Evolutionary conservation across 1,139 yeast genomes (phyloP).

Genomic region (Geotrichum carabidarum): DNA sequence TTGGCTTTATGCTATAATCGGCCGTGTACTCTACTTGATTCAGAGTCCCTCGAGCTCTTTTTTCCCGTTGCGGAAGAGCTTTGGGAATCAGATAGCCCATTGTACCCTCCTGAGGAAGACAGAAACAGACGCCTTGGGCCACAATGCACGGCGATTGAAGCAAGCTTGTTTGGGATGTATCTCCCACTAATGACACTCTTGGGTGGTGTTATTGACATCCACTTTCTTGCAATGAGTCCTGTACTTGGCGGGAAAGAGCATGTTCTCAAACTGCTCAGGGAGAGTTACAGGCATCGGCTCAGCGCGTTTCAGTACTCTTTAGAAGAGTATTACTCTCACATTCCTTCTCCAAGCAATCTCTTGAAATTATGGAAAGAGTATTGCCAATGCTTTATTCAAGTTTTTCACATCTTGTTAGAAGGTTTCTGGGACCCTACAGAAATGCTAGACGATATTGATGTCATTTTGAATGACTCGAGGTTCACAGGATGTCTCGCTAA

Average conservation of each 20-base stretch:
- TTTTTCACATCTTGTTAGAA: conserved; percentile 26
- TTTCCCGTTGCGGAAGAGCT: conserved; percentile 38
- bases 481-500: conserved; percentile 28
- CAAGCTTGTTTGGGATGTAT: conserved; percentile 30
- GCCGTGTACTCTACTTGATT: conserved; percentile 36
- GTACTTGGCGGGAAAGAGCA: conserved; percentile 22
- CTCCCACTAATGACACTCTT: conserved; percentile 30
- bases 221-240: conserved; percentile 22
- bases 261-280: conserved; percentile 23
- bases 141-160: conserved; percentile 22
- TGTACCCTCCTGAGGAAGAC: conserved; percentile 29
- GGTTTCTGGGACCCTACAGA: conserved; percentile 32
- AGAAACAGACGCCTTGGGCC: conserved; percentile 25
- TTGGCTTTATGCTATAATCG: conserved; percentile 40
- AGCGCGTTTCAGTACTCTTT: conserved; percentile 27
- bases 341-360: conserved; percentile 14
- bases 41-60: conserved; percentile 35
- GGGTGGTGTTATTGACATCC: conserved; percentile 28
- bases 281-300: conserved; percentile 24
- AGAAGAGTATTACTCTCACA: conserved; percentile 22
- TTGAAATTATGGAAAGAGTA: conserved; percentile 29
- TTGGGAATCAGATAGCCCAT: conserved; percentile 33
- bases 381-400: conserved; percentile 28
- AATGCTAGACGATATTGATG: conserved; percentile 26
- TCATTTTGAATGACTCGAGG: conserved; percentile 28